Evolutionary conservation across 176 grass and related monocot genomes (phyloP), one percentile per base, ranked within the genome.

Genomic region (Chloris gayana): DNA sequence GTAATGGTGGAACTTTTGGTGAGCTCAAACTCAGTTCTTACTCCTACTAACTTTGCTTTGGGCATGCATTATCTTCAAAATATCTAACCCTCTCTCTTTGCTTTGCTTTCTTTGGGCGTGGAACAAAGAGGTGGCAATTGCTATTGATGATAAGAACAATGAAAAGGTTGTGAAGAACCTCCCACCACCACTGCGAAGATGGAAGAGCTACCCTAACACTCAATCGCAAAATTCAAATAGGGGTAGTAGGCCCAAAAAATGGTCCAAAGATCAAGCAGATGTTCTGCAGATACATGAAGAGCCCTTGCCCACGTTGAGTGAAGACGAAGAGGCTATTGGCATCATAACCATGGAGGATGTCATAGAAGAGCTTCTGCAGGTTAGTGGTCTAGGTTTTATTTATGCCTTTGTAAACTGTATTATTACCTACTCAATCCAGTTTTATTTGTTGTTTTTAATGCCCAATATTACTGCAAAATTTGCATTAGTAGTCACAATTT

Each of bases 311-410:
- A 85, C 58, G 2, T 38, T 99, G 21, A 91, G 30, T 42, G 96
- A 99, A 68, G 79, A 99, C 21, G 90, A 98, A 83, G 96, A 99
- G 65, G 92, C 96, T 17, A 80, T 89, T 9, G 96, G 96, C 1
- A 91, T 93, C 72, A 99, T 99, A 74, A 99, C 96, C 27, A 99
- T 99, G 96, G 92, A 99, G 79, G 96, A 99, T 83, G 96, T 95
- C 46, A 99, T 99, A n/a, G 96, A 99, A 77, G 96, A 99, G 62
- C 90, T 99, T 57, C 84, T 99, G 9, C 96, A 98, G 96, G 92
- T 98, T 69, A 74, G 82, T 76, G 21, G 10, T 67, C 5, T 74
- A 9, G 8, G 38, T 7, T 14, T 74, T 54, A 0, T 41, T 65
- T 66, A 56, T 6, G 32, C 12, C 26, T 21, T 39, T n/a, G 22